These are phyloP conservation scores for Boeremia exigua DNA, from an alignment of 2,329 filamentous ascomycete genomes.

Conservation along the genomic window DNA sequence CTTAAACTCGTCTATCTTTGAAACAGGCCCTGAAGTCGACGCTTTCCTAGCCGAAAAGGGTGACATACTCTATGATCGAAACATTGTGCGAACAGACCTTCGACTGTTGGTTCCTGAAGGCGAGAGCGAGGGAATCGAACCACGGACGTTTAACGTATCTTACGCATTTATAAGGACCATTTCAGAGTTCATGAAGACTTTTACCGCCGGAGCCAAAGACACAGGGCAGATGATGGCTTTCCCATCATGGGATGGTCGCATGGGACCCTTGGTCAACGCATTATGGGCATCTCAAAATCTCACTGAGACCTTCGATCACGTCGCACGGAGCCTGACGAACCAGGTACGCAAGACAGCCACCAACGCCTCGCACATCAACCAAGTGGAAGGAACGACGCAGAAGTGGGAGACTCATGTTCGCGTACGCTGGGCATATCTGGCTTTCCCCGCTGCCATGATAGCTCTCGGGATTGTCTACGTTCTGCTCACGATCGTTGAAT, in stretches of 20 bases:
- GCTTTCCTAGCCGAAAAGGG: not conserved
- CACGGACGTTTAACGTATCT: not conserved
- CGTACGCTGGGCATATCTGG: conserved; percentile 5
- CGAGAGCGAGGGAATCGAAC: not conserved
- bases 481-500: not conserved
- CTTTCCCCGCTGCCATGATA: conserved; percentile 7
- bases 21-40: not conserved
- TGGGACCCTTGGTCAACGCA: not conserved
- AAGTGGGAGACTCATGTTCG: conserved; percentile 4
- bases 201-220: not conserved
- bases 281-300: conserved; percentile 7
- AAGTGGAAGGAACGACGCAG: not conserved
- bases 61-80: not conserved
- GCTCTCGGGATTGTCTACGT: not conserved
- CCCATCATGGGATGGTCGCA: not conserved
- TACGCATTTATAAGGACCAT: not conserved
- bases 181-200: not conserved
- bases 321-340: conserved; percentile 9
- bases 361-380: not conserved
- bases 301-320: conserved; percentile 1
- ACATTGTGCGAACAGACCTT: not conserved
- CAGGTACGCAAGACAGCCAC: not conserved
- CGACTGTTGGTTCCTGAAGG: not conserved
- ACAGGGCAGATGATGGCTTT: not conserved
- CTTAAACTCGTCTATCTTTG: not conserved